Base-by-base conservation (phyloP, 106 monocot genomes). In the Dendrobium officinale region DNA sequence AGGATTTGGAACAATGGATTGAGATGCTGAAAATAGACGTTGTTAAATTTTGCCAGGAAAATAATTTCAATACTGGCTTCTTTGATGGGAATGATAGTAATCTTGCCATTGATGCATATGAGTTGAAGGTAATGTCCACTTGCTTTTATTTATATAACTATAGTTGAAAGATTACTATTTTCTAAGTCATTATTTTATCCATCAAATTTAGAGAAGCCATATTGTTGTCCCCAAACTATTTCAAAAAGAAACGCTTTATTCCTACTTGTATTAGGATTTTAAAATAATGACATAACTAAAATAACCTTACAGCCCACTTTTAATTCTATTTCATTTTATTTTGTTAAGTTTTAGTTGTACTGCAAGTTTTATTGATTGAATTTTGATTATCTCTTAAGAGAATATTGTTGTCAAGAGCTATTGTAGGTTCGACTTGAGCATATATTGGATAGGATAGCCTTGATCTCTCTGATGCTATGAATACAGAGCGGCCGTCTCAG, bases 1-100 rank as follows among this genome's bases (percentile, higher is more conserved):
- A 88, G 75, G 97, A 98, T 54, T 78, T 98, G 68, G 97, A 98
- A 73, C 90, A 89, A 67, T 98, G 97, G 97, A 98, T 91, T 83
- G 94, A 91, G 78, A 84, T 86, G 84, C 51, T 98, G 55, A 87
- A 85, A 74, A 61, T 75, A 55, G 97, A 98, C 42, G 91, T 94
- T 9, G 45, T 98, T 45, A 91, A 88, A 80, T 82, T 94, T 20
- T 98, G 97, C 72, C 90, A 88, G 20, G 92, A 98, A n/a, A 94
- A 91, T 75, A 89, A 98, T 75, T 98, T 98, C 80, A 91, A 89
- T 82, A 84, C 91, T 9, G 97, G 97, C 1, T 98, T 98, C 55
- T 91, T 98, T 66, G 94, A 94, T 78, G 94, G 94, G 29, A 86
- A 51, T 80, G 97, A 98, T 75, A 79, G 22, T 42, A 94, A 84